Conservation (phyloP, 192 early-diverging fungal genomes). For the Podila minutissima region DNA sequence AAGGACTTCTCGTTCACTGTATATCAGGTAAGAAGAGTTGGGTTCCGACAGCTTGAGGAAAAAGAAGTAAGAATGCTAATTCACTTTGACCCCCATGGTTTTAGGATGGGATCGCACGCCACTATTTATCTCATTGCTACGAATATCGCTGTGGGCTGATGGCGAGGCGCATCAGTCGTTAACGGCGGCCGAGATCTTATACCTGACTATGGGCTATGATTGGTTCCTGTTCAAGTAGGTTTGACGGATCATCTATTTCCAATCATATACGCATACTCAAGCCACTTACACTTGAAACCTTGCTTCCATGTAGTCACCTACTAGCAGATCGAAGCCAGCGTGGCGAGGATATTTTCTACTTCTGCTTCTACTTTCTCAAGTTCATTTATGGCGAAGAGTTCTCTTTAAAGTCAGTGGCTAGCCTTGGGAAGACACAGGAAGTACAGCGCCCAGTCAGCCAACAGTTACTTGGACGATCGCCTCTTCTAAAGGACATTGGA, state of each 20-base stretch:
- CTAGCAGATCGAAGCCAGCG: constrained; percentile 48
- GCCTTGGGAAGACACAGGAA: constrained; percentile 10
- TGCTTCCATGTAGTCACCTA: constrained; percentile 17
- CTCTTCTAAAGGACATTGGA: constrained; percentile 25
- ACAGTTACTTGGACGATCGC: constrained; percentile 12
- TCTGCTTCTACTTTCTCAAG: constrained; percentile 52
- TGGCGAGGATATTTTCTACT: constrained; percentile 53
- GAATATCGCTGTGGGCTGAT: constrained; percentile 51
- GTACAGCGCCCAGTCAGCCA: constrained; percentile 5
- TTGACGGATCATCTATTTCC: background rate
- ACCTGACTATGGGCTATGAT: constrained; percentile 51
- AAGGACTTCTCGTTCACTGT: constrained; percentile 41
- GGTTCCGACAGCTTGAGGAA: background rate
- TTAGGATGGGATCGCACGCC: constrained; percentile 53
- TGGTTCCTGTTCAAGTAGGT: constrained; percentile 52
- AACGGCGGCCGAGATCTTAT: constrained; percentile 50
- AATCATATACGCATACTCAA: too few relatives aligned
- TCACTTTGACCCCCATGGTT: background rate
- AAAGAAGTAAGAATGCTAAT: background rate
- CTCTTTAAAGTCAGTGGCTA: constrained; percentile 25
- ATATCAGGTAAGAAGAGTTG: constrained; percentile 21
- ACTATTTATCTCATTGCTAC: constrained; percentile 39
- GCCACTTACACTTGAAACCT: background rate
- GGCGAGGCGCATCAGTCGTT: constrained; percentile 47
- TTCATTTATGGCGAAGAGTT: constrained; percentile 51